Evolutionary conservation across 2,329 filamentous ascomycete species (phyloP).

Genomic region (Hypoxylon sp.): DNA sequence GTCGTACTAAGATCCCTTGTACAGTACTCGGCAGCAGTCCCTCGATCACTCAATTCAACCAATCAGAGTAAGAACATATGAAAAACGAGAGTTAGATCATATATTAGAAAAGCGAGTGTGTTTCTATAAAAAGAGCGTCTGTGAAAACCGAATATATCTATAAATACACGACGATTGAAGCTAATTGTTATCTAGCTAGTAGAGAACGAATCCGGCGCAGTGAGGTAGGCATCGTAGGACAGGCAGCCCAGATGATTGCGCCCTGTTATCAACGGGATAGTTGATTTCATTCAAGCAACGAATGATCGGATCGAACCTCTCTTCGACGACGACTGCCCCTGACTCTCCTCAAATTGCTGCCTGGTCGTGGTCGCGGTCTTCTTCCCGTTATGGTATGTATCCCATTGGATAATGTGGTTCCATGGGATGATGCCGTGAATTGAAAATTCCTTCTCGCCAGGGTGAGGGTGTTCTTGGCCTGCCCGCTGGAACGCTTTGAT

Average conservation of each 20-base stretch:
- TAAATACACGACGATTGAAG: conserved; percentile 1
- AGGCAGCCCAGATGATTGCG: not conserved
- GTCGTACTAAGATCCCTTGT: not conserved
- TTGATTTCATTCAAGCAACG: conserved; percentile 2
- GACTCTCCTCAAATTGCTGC: conserved; percentile 1
- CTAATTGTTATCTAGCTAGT: not conserved
- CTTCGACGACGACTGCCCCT: not conserved
- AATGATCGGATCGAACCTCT: not conserved
- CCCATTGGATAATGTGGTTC: conserved; percentile 16
- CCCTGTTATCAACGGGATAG: not conserved
- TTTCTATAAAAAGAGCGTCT: not conserved
- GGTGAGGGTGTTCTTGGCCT: not conserved
- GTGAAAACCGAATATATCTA: not conserved
- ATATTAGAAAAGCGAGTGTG: too few relatives aligned
- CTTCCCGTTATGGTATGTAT: conserved; percentile 9
- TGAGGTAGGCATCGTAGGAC: not conserved
- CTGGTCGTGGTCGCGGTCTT: conserved; percentile 15
- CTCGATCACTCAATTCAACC: not conserved
- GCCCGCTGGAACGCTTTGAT: conserved; percentile 1
- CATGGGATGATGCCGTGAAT: conserved; percentile 10
- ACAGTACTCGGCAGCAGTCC: not conserved
- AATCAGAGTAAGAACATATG: not conserved
- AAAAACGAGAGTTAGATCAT: not conserved
- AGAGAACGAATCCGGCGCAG: not conserved
- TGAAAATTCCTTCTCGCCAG: conserved; percentile 2